Evolutionary conservation across 768 basidiomycete genomes (phyloP).

Genomic region (Vararia minispora): DNA sequence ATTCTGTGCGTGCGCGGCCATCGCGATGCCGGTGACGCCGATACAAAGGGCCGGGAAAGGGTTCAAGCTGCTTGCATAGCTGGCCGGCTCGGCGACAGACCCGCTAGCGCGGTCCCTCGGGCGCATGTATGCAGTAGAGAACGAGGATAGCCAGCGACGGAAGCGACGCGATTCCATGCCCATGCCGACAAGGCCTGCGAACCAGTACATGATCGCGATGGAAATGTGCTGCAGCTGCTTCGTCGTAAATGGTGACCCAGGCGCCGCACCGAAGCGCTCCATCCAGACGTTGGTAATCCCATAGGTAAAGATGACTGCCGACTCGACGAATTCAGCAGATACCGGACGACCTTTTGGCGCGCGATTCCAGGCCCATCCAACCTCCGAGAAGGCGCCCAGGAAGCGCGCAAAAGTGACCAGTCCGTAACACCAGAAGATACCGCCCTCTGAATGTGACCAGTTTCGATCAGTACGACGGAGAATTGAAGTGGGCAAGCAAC

Average conservation of each 20-base stretch:
- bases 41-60: conserved; percentile 90
- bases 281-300: conserved; percentile 93
- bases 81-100: conserved; percentile 52
- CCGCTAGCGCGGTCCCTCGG: conserved; percentile 22
- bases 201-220: conserved; percentile 96
- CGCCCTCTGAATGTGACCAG: conserved; percentile 47
- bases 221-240: conserved; percentile 92
- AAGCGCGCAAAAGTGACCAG: conserved; percentile 88
- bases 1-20: conserved; percentile 84
- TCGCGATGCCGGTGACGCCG: conserved; percentile 87
- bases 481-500: conserved; percentile 17
- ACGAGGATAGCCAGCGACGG: conserved; percentile 62
- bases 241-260: conserved; percentile 78
- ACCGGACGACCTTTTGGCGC: conserved; percentile 30
- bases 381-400: conserved; percentile 74
- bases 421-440: conserved; percentile 90
- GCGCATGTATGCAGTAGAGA: conserved; percentile 27
- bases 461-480: conserved; percentile 5
- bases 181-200: conserved; percentile 83
- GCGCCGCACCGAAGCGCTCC: conserved; percentile 81
- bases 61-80: conserved; percentile 73
- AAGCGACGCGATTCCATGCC: conserved; percentile 72
- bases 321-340: conserved; percentile 73
- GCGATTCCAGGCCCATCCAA: conserved; percentile 95
- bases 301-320: conserved; percentile 74